phyloP scores from a whole-genome alignment of 495 filamentous ascomycete species.

The Cercophora sp. region DNA sequence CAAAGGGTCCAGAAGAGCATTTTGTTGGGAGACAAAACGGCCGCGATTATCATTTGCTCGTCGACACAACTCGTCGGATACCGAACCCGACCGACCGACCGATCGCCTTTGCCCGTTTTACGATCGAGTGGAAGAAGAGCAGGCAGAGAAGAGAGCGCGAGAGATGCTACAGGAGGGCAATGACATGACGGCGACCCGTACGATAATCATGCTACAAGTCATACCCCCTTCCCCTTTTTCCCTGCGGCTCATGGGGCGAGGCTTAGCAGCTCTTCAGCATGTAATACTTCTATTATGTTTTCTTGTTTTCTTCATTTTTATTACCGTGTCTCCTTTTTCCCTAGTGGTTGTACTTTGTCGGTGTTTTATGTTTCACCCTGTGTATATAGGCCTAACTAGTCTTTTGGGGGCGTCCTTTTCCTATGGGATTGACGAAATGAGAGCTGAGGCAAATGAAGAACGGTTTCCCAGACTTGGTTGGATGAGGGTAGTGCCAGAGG shows the following conservation, averaged over 20 bases:
- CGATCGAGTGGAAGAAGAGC: constrained; percentile 9
- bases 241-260: constrained; percentile 22
- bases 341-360: constrained; percentile 7
- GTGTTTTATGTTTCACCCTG: constrained; percentile 10
- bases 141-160: background rate
- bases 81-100: background rate
- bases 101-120: constrained; percentile 5
- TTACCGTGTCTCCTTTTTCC: constrained; percentile 20
- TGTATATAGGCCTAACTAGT: constrained; percentile 22
- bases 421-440: constrained; percentile 31
- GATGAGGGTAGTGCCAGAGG: background rate
- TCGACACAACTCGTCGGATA: background rate
- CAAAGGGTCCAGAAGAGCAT: background rate
- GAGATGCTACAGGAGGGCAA: constrained; percentile 11
- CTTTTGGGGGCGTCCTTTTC: constrained; percentile 10
- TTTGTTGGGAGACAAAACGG: background rate
- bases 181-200: constrained; percentile 31
- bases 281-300: constrained; percentile 45
- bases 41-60: background rate
- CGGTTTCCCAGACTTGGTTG: constrained; percentile 7
- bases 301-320: constrained; percentile 31
- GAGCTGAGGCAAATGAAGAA: constrained; percentile 26
- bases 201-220: constrained; percentile 45
- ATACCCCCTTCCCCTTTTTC: constrained; percentile 34
- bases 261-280: constrained; percentile 41